A percentile compares a stretch with the other conserved stretches of the same genome.
These are phyloP conservation scores for Penicillium macrosclerotiorum DNA, from an alignment of 495 filamentous ascomycete genomes.

Conservation along the genomic window DNA sequence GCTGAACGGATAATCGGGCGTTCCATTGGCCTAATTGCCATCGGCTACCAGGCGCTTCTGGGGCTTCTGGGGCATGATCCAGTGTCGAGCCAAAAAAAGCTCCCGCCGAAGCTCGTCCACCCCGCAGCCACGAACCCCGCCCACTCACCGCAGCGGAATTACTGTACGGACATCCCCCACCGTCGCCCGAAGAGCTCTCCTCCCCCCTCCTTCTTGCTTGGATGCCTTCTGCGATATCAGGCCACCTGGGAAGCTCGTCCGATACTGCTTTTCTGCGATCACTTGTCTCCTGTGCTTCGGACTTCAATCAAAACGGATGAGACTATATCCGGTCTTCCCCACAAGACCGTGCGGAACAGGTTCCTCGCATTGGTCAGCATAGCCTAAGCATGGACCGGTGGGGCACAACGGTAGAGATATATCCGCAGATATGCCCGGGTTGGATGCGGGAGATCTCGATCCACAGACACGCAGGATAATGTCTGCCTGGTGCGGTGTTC, in stretches of 20 bases:
- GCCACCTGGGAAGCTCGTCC: neutral
- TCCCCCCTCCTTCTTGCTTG: neutral
- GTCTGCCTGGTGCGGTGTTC: neutral
- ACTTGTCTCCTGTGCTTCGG: no score
- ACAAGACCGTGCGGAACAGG: constrained; percentile 6
- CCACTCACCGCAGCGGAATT: constrained; percentile 17
- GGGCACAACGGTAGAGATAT: constrained; percentile 12
- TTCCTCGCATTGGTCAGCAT: constrained; percentile 21
- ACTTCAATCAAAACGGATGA: no score
- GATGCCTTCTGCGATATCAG: neutral
- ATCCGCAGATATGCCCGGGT: constrained; percentile 3
- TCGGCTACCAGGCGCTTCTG: no score
- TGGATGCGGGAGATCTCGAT: neutral
- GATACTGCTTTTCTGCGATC: no score
- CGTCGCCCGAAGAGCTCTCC: neutral
- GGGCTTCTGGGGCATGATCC: no score
- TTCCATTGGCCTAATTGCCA: no score
- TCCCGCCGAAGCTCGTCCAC: constrained; percentile 1
- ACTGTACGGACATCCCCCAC: constrained; percentile 3
- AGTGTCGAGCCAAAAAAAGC: neutral
- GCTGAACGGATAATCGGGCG: no score
- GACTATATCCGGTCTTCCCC: constrained; percentile 17
- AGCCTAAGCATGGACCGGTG: constrained; percentile 16
- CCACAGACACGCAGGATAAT: neutral
- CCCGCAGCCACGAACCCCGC: constrained; percentile 7